These are phyloP conservation scores for Primulina huaijiensis DNA, from an alignment of 257 asterid species.

Conservation along the genomic window DNA sequence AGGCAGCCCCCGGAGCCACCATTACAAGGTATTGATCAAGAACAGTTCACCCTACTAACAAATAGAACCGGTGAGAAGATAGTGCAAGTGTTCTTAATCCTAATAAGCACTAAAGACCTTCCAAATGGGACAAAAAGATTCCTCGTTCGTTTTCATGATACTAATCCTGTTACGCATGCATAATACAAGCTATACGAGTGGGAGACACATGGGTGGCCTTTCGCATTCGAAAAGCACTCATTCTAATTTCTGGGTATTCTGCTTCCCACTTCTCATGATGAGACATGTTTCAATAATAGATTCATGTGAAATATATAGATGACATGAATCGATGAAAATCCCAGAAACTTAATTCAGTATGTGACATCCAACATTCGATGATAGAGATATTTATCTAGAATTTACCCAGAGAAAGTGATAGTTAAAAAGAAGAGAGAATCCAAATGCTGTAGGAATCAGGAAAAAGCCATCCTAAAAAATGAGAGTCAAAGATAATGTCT, in stretches of 20 bases:
- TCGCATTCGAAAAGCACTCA: conserved; percentile 26
- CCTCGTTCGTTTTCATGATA: conserved; percentile 44
- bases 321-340: not conserved
- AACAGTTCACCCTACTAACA: conserved; percentile 35
- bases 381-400: too few relatives aligned
- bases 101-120: conserved; percentile 40
- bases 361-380: not conserved
- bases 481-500: too few relatives aligned
- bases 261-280: conserved; percentile 6
- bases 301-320: conserved; percentile 8
- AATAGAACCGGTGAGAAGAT: conserved; percentile 33
- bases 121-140: conserved; percentile 47
- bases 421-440: not conserved
- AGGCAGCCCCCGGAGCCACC: conserved; percentile 37
- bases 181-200: conserved; percentile 28
- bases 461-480: too few relatives aligned
- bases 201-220: conserved; percentile 34
- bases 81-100: conserved; percentile 30
- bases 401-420: not conserved
- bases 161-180: conserved; percentile 30
- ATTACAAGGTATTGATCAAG: conserved; percentile 35
- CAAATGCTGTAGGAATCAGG: not conserved
- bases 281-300: conserved; percentile 2
- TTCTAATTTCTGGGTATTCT: conserved; percentile 4
- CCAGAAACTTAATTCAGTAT: conserved; percentile 10